A percentile compares a stretch with the other conserved stretches of the same genome.
These are phyloP conservation scores for Starmera stellimalicola DNA, from an alignment of 1,139 yeast species.

Conservation along the genomic window DNA sequence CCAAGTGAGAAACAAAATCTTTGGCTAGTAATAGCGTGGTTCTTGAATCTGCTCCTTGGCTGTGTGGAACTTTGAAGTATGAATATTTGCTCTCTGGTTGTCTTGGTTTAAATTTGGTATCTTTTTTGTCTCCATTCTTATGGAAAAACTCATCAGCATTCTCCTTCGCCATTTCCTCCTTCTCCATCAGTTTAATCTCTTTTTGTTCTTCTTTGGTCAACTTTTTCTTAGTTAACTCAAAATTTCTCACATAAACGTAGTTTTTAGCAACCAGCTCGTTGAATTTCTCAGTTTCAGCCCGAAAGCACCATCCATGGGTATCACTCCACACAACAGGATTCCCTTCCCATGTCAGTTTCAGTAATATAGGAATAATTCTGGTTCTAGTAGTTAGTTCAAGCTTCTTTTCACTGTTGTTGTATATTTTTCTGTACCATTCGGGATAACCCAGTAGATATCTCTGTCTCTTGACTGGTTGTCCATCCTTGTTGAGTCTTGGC, in stretches of 20 bases:
- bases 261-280: constrained; percentile 39
- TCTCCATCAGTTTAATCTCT: constrained; percentile 20
- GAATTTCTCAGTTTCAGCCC: constrained; percentile 34
- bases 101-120: not conserved
- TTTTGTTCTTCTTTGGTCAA: not conserved
- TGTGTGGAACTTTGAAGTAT: constrained; percentile 78
- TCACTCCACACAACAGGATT: constrained; percentile 76
- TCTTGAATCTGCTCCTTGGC: constrained; percentile 68
- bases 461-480: constrained; percentile 69
- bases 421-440: constrained; percentile 80
- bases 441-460: constrained; percentile 82
- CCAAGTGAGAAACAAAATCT: constrained; percentile 61
- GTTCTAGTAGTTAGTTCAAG: constrained; percentile 64
- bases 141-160: not conserved
- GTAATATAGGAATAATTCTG: constrained; percentile 65
- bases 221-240: constrained; percentile 27
- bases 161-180: constrained; percentile 11
- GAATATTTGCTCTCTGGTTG: not conserved
- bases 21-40: constrained; percentile 80
- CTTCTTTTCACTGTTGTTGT: constrained; percentile 33
- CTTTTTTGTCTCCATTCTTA: constrained; percentile 4
- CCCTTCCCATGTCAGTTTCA: constrained; percentile 80
- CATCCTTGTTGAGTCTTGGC: constrained; percentile 55
- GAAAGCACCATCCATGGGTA: constrained; percentile 82
- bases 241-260: constrained; percentile 25